phyloP scores from a whole-genome alignment of 306 rosid species.

The Prosopis cineraria region DNA sequence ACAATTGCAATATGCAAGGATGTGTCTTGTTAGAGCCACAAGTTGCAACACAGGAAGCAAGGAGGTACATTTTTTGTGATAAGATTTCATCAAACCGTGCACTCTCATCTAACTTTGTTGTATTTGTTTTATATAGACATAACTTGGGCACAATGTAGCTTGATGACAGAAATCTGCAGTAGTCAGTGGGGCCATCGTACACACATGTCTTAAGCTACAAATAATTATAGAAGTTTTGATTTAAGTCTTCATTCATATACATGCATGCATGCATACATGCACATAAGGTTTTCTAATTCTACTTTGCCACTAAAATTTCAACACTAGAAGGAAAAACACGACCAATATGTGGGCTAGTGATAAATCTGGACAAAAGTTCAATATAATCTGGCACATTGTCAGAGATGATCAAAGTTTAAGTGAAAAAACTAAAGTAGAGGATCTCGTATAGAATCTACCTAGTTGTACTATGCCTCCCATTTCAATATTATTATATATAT shows the following conservation, averaged over 20 bases:
- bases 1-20: constrained; percentile 2
- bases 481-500: background rate
- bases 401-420: background rate
- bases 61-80: constrained; percentile 30
- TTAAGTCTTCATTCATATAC: background rate
- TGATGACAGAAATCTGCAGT: constrained; percentile 40
- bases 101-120: background rate
- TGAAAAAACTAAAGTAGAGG: background rate
- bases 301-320: background rate
- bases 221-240: constrained; percentile 12
- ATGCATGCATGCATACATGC: background rate
- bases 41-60: constrained; percentile 36
- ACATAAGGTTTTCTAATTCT: background rate
- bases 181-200: constrained; percentile 38
- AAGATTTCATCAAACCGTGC: background rate
- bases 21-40: constrained; percentile 25
- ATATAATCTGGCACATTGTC: background rate
- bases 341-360: background rate
- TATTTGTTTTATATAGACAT: constrained; percentile 8
- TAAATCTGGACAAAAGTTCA: background rate
- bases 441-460: background rate
- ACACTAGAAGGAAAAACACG: background rate
- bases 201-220: background rate
- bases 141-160: constrained; percentile 40
- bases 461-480: constrained; percentile 11